phyloP scores from a whole-genome alignment of 2,329 filamentous ascomycete species.

The Basipetospora chlamydospora region DNA sequence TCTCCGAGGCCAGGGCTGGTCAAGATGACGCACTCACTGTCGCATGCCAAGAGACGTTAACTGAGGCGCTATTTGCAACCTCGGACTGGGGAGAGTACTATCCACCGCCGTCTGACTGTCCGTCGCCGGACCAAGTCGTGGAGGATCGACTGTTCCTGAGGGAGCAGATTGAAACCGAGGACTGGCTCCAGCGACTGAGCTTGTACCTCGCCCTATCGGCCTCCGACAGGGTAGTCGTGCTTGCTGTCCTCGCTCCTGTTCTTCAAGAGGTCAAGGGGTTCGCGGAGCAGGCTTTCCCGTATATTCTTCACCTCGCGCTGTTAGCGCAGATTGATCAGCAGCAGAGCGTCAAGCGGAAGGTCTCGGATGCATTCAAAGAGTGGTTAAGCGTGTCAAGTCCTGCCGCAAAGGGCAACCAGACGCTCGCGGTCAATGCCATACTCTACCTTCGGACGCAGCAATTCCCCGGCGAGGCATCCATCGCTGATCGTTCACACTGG shows the following conservation, averaged over 20 bases:
- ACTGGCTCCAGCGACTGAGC: slow-evolving; percentile 50
- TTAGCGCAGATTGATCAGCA: slow-evolving; percentile 50
- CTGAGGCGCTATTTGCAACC: slow-evolving; percentile 34
- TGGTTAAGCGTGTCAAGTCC: slow-evolving; percentile 37
- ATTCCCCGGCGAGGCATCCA: slow-evolving; percentile 59
- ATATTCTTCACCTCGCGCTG: slow-evolving; percentile 71
- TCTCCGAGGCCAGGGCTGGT: slow-evolving; percentile 35
- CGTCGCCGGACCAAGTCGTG: slow-evolving; percentile 3
- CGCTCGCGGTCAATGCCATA: slow-evolving; percentile 62
- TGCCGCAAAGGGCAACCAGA: slow-evolving; percentile 44
- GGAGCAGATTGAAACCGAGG: slow-evolving; percentile 25
- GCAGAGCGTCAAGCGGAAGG: slow-evolving; percentile 38
- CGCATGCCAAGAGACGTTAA: slow-evolving; percentile 36
- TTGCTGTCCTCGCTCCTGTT: slow-evolving; percentile 53
- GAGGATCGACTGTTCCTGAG: slow-evolving; percentile 17
- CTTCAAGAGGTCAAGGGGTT: slow-evolving; percentile 53
- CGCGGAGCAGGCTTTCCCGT: slow-evolving; percentile 63
- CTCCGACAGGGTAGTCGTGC: slow-evolving; percentile 31
- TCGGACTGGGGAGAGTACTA: slow-evolving; percentile 43
- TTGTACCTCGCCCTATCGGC: slow-evolving; percentile 7
- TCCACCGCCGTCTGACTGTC: slow-evolving; percentile 37
- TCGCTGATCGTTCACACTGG: slow-evolving; percentile 69
- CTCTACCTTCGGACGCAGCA: slow-evolving; percentile 79
- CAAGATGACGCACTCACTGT: slow-evolving; percentile 32
- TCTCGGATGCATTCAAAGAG: slow-evolving; percentile 51